phyloP scores from a whole-genome alignment of 768 basidiomycete genomes.

The Russula brevipes region DNA sequence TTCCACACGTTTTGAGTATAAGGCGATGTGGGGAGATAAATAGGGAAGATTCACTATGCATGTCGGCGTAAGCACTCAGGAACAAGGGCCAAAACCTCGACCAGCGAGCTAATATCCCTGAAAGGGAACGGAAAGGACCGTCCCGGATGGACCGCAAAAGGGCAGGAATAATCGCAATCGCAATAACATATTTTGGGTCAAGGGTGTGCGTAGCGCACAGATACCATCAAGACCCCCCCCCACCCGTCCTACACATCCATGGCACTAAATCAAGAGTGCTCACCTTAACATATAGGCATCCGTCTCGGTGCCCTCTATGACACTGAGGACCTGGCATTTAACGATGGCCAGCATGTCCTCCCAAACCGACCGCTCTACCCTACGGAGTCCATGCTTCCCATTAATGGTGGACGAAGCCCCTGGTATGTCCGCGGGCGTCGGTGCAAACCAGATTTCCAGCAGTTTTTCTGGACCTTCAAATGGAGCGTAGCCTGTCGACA shows the following conservation, averaged over 20 bases:
- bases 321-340: slow-evolving; percentile 91
- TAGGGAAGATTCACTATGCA: slow-evolving; percentile 88
- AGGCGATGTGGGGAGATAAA: slow-evolving; percentile 93
- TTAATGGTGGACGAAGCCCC: slow-evolving; percentile 35
- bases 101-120: slow-evolving; percentile 2
- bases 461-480: slow-evolving; percentile 96
- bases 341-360: slow-evolving; percentile 97
- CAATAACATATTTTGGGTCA: not conserved
- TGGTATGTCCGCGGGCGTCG: slow-evolving; percentile 58
- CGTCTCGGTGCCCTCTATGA: slow-evolving; percentile 80
- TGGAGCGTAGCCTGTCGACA: slow-evolving; percentile 36
- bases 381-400: slow-evolving; percentile 66
- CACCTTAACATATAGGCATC: slow-evolving; percentile 97
- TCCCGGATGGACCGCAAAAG: not conserved
- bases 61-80: slow-evolving; percentile 21
- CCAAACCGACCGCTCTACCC: slow-evolving; percentile 74
- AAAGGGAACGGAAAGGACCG: slow-evolving; percentile 13
- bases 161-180: not conserved
- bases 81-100: slow-evolving; percentile 7
- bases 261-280: slow-evolving; percentile 26
- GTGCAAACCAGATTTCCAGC: slow-evolving; percentile 96
- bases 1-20: slow-evolving; percentile 98
- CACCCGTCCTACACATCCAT: not conserved
- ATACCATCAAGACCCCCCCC: not conserved
- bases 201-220: not conserved